phyloP scores from a whole-genome alignment of 306 rosid species.

The Sicyos edulis region DNA sequence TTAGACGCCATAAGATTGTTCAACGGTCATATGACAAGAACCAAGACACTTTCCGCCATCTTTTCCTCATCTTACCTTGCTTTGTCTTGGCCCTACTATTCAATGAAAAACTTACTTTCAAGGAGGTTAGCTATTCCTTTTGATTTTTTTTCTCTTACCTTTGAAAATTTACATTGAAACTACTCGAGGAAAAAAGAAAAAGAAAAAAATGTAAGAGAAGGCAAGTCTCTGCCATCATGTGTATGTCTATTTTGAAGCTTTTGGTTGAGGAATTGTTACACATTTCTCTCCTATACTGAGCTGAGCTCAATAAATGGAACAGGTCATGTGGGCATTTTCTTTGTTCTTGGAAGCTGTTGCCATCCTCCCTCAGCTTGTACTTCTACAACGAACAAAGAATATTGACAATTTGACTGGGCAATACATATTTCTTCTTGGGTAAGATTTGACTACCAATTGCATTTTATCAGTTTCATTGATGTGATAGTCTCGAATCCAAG shows the following conservation, averaged over 20 bases:
- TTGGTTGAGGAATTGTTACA: slow-evolving; percentile 9
- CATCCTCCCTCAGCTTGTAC: slow-evolving; percentile 81
- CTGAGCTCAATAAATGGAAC: slow-evolving; percentile 10
- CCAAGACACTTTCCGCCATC: slow-evolving; percentile 82
- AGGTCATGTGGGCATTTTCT: slow-evolving; percentile 93
- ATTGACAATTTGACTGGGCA: slow-evolving; percentile 94
- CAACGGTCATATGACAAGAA: slow-evolving; percentile 84
- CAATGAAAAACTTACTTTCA: slow-evolving; percentile 70
- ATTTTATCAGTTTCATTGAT: not conserved
- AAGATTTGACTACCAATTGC: slow-evolving; percentile 22
- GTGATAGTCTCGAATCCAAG: not conserved
- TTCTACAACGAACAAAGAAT: slow-evolving; percentile 81
- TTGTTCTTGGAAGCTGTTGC: slow-evolving; percentile 91
- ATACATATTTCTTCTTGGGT: slow-evolving; percentile 88
- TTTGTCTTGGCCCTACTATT: slow-evolving; percentile 55
- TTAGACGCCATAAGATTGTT: slow-evolving; percentile 66
- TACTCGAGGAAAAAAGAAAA: not conserved
- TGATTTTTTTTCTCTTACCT: not conserved
- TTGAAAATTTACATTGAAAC: not conserved
- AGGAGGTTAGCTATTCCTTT: slow-evolving; percentile 46
- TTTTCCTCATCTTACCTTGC: slow-evolving; percentile 67
- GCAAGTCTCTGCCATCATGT: not conserved
- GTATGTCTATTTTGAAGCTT: not conserved
- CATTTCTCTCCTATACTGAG: slow-evolving; percentile 3
- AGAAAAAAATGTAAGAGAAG: not conserved